Evolutionary conservation across 148 eudicot species (phyloP), one percentile per base, ranked within the genome.

Genomic region (Heliosperma pusillum): DNA sequence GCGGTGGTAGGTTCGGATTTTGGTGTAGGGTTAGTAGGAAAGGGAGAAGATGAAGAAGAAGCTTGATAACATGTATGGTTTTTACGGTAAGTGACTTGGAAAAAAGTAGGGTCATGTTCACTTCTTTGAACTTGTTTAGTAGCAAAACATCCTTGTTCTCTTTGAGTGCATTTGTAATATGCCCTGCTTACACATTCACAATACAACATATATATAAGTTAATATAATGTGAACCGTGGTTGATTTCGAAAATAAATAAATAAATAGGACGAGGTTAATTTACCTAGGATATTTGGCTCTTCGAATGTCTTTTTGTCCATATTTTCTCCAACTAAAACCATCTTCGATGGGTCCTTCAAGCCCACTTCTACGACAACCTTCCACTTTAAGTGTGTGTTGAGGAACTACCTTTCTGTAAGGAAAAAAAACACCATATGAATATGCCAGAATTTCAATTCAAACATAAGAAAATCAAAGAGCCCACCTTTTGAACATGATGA

Each of bases 271-370:
- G 45, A 0, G 45, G 5, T 5, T 42, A 10, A 29, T 7, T 74
- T 67, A 86, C 88, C 86, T 81, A 7, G 86, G 81, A 83, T 66
- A 83, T 12, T 47, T 74, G 40, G 86, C 79, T 45, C 81, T 78
- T 70, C 61, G 82, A 27, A 86, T 83, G 56, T 80, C 82, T 72
- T 86, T 86, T 78, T 86, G 88, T 53, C 86, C 88, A 74, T 86
- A 86, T 70, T 86, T 86, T 55, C 88, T 83, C 88, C 88, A 85
- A 76, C 53, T 76, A 47, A 62, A 81, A 13, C 88, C 85, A 81
- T 86, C 88, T 56, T 83, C 84, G 45, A 68, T 7, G 30, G 86
- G 83, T 36, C 81, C 81, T 74, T 74, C 83, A 60, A 83, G 83
- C 19, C 83, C 86, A 20, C 76, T 76, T n/a, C 45, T 58, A 33